Evolutionary conservation across 805 yeast species (phyloP), one percentile per base, ranked within the genome.

Genomic region (Yarrowia sp.): DNA sequence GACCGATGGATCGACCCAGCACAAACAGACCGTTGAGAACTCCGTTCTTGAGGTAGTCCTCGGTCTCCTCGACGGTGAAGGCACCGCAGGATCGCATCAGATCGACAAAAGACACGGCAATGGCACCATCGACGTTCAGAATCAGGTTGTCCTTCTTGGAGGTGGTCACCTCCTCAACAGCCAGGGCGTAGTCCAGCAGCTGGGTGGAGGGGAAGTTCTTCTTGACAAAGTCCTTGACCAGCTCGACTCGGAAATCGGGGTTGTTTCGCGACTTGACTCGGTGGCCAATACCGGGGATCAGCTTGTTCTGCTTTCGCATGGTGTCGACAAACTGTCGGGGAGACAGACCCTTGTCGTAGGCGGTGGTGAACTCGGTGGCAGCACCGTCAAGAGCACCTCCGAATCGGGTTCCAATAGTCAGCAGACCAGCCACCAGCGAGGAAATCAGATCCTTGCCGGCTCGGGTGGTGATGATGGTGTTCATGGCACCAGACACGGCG

Each of bases 301-400:
- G 77, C 75, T 80, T 80, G 79, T 80, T 80, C 73, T 79, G 81
- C 74, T 79, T 79, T 71, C 83, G 77, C 84, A 81, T 81, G 44
- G 79, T 71, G 73, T 80, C 82, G 39, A 80, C 83, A 70, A 80
- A 80, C 73, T 80, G 79, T 46, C 83, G 79, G 30, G 83, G 84
- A 24, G 82, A 78, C 68, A 77, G 73, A 40, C 83, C 83, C 73
- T 77, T 76, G 73, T 81, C 83, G 72, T 73, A 79, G 52, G 83
- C 83, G 50, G 71, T 70, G 61, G 82, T 77, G 76, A 80, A 80
- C 73, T 80, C 83, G 68, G 76, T 75, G 39, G 83, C 83, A 49
- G 84, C 84, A 49, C 82, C 83, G 63, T 80, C 83, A 14, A 80
- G 75, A 47, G 83, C 83, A 70, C 83, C 83, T 64, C 83, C 83